Evolutionary conservation across 1,284 basidiomycete species (phyloP), one percentile per base, ranked within the genome.

Genomic region (Rhodotorula sp.): DNA sequence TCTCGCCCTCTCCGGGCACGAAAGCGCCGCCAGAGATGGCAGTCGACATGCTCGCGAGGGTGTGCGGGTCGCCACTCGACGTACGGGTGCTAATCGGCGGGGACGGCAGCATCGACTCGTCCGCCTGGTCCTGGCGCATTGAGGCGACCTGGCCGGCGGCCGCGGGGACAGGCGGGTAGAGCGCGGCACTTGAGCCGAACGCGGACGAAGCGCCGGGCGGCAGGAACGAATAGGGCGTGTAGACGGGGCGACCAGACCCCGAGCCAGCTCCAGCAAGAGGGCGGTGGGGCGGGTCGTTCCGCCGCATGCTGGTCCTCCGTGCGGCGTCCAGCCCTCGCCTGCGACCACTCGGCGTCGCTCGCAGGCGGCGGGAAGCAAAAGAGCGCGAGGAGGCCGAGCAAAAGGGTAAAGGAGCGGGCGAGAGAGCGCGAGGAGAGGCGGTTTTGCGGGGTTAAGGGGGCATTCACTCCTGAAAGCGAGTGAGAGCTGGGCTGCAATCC

Each of bases 21-120:
- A 41, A 14, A 3, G 59, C 66, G 7, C 58, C 66, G n/a, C 50
- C 58, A 41, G 50, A 55, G 45, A 55, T 48, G 42, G 61, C 45
- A 9, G 27, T 42, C 17, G 46, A 46, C 13, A 60, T 7, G 27
- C 25, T 27, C 25, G 58, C 10, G 16, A 49, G 2, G 23, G 19
- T 27, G 7, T 17, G 25, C 7, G 34, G 17, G 23, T 60, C 58
- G 25, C 46, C 8, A 9, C 25, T 46, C 13, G 46, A 34, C 27
- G 58, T 60, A 17, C 58, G 46, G 25, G 46, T 17, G 16, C 58
- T 49, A 46, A 27, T 49, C 27, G 46, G 12, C 8, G 45, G 58
- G 0, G 58, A 49, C 5, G 58, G 45, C 9, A 46, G 12, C 12
- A 49, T 2, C 9, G 25, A 34, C 17, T 60, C 58, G 17, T 27